phyloP scores from a whole-genome alignment of 768 basidiomycete species.

The Cystofilobasidium bisporidii region DNA sequence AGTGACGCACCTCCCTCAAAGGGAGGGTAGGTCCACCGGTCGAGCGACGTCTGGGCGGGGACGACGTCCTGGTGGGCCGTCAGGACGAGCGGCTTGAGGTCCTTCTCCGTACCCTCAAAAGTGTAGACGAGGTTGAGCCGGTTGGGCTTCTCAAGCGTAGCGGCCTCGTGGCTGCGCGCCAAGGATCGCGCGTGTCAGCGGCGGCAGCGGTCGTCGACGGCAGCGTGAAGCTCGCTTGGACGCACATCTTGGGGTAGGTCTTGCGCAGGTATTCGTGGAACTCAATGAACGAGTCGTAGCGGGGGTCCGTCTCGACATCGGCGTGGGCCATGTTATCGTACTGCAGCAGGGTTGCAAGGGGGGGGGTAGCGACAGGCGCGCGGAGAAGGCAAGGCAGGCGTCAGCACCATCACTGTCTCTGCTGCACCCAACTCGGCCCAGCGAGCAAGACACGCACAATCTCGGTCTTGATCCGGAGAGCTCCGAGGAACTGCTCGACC shows the following conservation, averaged over 20 bases:
- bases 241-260: conserved; percentile 20
- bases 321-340: conserved; percentile 19
- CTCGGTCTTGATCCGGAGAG: conserved; percentile 22
- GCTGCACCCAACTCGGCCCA: too few relatives aligned
- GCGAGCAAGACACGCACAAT: background rate
- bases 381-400: too few relatives aligned
- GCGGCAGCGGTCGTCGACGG: too few relatives aligned
- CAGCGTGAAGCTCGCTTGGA: too few relatives aligned
- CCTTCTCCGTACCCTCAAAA: conserved; percentile 2
- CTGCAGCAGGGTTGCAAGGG: background rate
- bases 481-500: conserved; percentile 28
- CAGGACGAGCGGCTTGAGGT: conserved; percentile 26
- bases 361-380: too few relatives aligned
- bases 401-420: too few relatives aligned
- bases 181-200: too few relatives aligned
- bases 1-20: conserved; percentile 11
- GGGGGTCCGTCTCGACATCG: conserved; percentile 17
- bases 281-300: conserved; percentile 12
- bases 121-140: conserved; percentile 25
- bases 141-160: conserved; percentile 19
- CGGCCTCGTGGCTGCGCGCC: conserved; percentile 3
- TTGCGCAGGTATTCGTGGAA: conserved; percentile 20
- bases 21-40: conserved; percentile 28
- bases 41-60: conserved; percentile 24
- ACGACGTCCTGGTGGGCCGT: conserved; percentile 19